These are phyloP conservation scores for Crithidia bombi DNA, from an alignment of 208 protist genomes.

Conservation along the genomic window DNA sequence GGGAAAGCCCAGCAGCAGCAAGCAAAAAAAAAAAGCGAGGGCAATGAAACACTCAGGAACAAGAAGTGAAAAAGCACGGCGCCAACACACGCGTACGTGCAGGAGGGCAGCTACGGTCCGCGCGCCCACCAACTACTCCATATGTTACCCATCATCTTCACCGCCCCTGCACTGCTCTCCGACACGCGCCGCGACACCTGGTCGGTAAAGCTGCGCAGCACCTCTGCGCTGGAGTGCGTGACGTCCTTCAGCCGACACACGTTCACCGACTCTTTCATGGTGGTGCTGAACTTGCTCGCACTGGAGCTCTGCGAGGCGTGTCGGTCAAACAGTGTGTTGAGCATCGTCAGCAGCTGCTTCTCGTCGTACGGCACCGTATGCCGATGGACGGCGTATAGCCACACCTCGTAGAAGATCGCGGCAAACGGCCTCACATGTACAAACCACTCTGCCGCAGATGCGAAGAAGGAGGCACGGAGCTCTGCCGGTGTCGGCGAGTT, in stretches of 20 bases:
- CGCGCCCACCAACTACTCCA: slow-evolving; percentile 33
- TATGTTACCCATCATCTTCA: slow-evolving; percentile 38
- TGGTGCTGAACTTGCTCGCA: slow-evolving; percentile 42
- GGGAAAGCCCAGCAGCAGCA: no score
- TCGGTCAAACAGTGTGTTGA: slow-evolving; percentile 64
- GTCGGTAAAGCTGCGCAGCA: slow-evolving; percentile 40
- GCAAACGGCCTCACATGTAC: slow-evolving; percentile 65
- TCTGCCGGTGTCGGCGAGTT: slow-evolving; percentile 19
- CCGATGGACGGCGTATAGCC: slow-evolving; percentile 63
- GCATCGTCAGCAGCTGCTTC: slow-evolving; percentile 32
- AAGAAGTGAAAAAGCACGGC: background rate
- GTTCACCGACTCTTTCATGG: slow-evolving; percentile 58
- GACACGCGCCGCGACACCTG: slow-evolving; percentile 37
- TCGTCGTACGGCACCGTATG: slow-evolving; percentile 39
- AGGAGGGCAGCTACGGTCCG: background rate
- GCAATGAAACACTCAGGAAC: no score
- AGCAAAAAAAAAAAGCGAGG: no score
- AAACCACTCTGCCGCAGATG: slow-evolving; percentile 73
- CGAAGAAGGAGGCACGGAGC: slow-evolving; percentile 54
- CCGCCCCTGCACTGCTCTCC: slow-evolving; percentile 29
- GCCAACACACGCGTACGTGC: background rate
- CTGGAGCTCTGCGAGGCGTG: slow-evolving; percentile 39
- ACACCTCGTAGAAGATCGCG: slow-evolving; percentile 61
- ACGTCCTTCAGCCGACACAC: slow-evolving; percentile 63
- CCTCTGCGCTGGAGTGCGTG: slow-evolving; percentile 47